Conservation (phyloP, 352 stramenopile genomes). For the Globisporangium heterothallicum region DNA sequence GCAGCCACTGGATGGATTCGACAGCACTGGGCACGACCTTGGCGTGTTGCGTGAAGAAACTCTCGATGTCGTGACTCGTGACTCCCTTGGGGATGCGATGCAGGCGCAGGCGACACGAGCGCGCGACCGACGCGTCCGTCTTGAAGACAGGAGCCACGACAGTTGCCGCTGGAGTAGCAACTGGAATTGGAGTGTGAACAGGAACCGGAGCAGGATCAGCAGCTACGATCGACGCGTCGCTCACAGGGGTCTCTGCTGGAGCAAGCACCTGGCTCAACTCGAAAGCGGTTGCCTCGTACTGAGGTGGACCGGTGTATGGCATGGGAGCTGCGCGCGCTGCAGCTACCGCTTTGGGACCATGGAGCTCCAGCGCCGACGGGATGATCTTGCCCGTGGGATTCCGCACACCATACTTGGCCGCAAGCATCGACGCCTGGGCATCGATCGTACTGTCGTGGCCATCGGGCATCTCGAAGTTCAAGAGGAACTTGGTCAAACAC, state of each 20-base stretch:
- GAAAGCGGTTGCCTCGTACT: slow-evolving; percentile 43
- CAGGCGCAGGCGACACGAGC: slow-evolving; percentile 61
- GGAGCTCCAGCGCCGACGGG: slow-evolving; percentile 54
- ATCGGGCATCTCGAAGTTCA: slow-evolving; percentile 80
- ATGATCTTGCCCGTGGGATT: slow-evolving; percentile 61
- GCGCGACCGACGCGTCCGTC: slow-evolving; percentile 35
- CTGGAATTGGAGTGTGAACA: background rate
- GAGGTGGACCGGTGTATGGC: slow-evolving; percentile 27
- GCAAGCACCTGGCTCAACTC: slow-evolving; percentile 11
- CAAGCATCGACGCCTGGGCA: slow-evolving; percentile 82
- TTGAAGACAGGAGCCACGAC: background rate
- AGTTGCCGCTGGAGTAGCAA: background rate
- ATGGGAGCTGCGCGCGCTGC: background rate
- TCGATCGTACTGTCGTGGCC: slow-evolving; percentile 84
- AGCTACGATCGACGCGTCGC: slow-evolving; percentile 21
- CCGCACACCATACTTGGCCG: slow-evolving; percentile 68
- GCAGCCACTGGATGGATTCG: slow-evolving; percentile 59
- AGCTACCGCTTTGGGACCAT: slow-evolving; percentile 30
- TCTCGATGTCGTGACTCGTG: slow-evolving; percentile 56
- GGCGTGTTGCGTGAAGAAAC: slow-evolving; percentile 56
- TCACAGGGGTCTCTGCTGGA: slow-evolving; percentile 15
- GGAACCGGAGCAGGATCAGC: slow-evolving; percentile 9
- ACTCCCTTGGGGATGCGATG: slow-evolving; percentile 72
- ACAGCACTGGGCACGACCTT: slow-evolving; percentile 63
- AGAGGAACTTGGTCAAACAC: slow-evolving; percentile 71